Evolutionary conservation across 1,139 yeast genomes (phyloP), one percentile per base, ranked within the genome.

Genomic region (Suhomyces wounanorum): DNA sequence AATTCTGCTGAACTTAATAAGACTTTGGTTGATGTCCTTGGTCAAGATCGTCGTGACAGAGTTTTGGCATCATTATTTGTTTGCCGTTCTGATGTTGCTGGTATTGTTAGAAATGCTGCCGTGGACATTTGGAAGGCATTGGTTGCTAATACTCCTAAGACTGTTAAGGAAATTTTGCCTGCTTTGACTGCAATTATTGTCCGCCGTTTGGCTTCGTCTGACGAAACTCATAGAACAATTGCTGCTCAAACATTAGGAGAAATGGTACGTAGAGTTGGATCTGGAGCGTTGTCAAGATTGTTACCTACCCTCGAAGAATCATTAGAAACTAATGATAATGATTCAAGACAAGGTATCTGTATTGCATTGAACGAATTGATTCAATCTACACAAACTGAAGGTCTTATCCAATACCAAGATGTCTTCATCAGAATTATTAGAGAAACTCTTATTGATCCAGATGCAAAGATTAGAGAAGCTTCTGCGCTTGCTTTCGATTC

Each of bases 211-310:
- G 96, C 97, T 0, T 85, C 92, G 21, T 68, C 85, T 13, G 94
- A 91, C 56, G 89, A 83, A 50, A 82, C 80, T 51, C 90, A 90
- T 63, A 84, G 97, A 66, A 79, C 83, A 13, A 94, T 90, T 66
- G 97, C 96, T 53, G 98, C 98, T 37, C 88, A 88, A 53, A 88
- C 99, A 0, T 79, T 95, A 60, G 98, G 98, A 58, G 99, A 95
- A 63, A 79, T 91, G 77, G 97, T 92, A 49, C 89, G 95, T 64
- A 83, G 99, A 66, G 97, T 92, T 54, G 98, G 99, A 53, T 85
- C 92, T 40, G 87, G 87, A 62, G 96, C 97, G 0, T 78, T 95
- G 57, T 77, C 90, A 4, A 91, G 89, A 66, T 73, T 95, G 55
- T 75, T 95, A 56, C 98, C 99, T 41, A 88, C 96, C 8, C 77